These are phyloP conservation scores for Puccinia novopanici DNA, from an alignment of 1,284 basidiomycete species.

Conservation along the genomic window DNA sequence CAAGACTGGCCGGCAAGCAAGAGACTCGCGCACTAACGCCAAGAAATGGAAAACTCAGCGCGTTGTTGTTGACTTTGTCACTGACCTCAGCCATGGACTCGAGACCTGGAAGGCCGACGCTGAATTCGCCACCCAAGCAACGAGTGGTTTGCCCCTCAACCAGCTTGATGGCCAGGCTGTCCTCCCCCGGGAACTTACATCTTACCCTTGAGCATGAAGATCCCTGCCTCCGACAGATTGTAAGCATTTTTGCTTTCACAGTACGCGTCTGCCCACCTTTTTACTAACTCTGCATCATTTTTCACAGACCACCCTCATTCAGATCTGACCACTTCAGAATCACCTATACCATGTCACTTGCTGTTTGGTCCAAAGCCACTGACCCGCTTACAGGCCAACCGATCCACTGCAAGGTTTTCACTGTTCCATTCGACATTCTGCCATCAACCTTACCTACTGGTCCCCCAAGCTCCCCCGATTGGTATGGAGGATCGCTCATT, in stretches of 20 bases:
- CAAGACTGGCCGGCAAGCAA: constrained; percentile 47
- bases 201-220: constrained; percentile 58
- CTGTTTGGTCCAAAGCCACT: constrained; percentile 54
- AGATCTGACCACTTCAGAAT: constrained; percentile 57
- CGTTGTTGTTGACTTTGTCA: constrained; percentile 58
- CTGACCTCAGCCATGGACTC: constrained; percentile 57
- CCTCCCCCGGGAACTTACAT: constrained; percentile 58
- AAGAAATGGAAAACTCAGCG: constrained; percentile 54
- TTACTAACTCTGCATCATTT: neutral
- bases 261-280: neutral
- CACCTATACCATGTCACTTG: constrained; percentile 58
- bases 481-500: constrained; percentile 46
- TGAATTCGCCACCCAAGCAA: constrained; percentile 50
- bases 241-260: constrained; percentile 49
- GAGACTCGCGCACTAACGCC: constrained; percentile 37
- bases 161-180: constrained; percentile 52
- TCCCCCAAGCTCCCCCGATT: constrained; percentile 44
- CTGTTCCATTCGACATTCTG: constrained; percentile 57
- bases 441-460: constrained; percentile 56
- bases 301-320: constrained; percentile 57
- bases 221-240: constrained; percentile 57
- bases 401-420: constrained; percentile 56
- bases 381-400: constrained; percentile 54
- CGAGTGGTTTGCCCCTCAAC: constrained; percentile 51
- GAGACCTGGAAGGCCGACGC: constrained; percentile 58